These are phyloP conservation scores for Phytophthora parvispora DNA, from an alignment of 352 stramenopile genomes.

Conservation along the genomic window DNA sequence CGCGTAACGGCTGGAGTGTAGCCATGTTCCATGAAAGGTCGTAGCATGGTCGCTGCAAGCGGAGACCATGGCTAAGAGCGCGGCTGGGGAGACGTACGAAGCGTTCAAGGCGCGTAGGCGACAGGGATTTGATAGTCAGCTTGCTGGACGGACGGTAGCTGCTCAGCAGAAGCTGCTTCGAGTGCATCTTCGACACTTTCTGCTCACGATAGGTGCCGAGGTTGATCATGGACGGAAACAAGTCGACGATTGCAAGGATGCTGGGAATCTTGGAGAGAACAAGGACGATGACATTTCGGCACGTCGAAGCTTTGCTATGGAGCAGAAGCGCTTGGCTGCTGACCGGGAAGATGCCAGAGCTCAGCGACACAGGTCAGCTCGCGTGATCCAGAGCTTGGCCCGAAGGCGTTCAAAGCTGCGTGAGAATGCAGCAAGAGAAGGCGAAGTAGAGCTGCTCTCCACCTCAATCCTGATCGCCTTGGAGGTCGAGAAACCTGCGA, in stretches of 20 bases:
- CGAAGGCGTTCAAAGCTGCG: not conserved
- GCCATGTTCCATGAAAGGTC: conserved; percentile 33
- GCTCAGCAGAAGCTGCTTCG: conserved; percentile 33
- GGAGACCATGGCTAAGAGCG: conserved; percentile 14
- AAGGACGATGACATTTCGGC: not conserved
- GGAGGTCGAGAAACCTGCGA: not conserved
- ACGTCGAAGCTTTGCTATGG: conserved; percentile 13
- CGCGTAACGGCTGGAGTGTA: conserved; percentile 18
- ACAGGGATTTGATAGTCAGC: conserved; percentile 22
- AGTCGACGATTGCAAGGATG: not conserved
- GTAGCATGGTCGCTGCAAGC: conserved; percentile 3
- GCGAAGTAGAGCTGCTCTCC: conserved; percentile 32
- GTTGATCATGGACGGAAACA: conserved; percentile 4
- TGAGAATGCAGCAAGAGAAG: not conserved
- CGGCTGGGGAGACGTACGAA: conserved; percentile 22
- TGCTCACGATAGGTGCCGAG: conserved; percentile 20
- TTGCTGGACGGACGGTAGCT: conserved; percentile 3
- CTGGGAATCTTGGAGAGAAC: not conserved
- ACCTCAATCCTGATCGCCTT: conserved; percentile 34
- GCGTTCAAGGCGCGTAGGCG: conserved; percentile 31
- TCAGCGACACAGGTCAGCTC: conserved; percentile 13
- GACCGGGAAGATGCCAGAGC: conserved; percentile 14
- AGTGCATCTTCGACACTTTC: conserved; percentile 40
- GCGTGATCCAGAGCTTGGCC: conserved; percentile 14
- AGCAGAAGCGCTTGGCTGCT: conserved; percentile 29